These are phyloP conservation scores for Aspergillus nanangensis DNA, from an alignment of 495 filamentous ascomycete genomes.

Conservation along the genomic window DNA sequence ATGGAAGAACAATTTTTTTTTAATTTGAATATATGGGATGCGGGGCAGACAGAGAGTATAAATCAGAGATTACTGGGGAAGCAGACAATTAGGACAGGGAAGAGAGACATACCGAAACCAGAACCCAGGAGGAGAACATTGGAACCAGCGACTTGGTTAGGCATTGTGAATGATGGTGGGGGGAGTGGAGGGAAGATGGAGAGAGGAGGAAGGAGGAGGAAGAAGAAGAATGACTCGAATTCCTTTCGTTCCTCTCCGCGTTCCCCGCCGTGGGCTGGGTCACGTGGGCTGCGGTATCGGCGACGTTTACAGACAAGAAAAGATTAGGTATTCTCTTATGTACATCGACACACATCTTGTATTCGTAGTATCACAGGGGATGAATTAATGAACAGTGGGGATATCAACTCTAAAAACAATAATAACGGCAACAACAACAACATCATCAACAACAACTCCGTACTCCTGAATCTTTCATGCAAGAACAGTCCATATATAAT, in stretches of 20 bases:
- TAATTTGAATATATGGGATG: no score
- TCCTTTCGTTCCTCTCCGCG: slow-evolving; percentile 6
- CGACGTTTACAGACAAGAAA: background rate
- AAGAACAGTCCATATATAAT: background rate
- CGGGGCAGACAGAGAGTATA: no score
- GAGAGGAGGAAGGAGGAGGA: slow-evolving; percentile 9
- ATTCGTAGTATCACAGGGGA: no score
- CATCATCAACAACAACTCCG: background rate
- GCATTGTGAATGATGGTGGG: slow-evolving; percentile 26
- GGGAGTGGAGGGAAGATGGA: slow-evolving; percentile 6
- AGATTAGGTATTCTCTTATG: no score
- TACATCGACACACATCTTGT: no score
- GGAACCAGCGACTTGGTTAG: slow-evolving; percentile 36
- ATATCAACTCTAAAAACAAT: slow-evolving; percentile 1
- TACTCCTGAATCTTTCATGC: background rate
- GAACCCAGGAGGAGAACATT: slow-evolving; percentile 71
- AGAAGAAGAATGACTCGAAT: slow-evolving; percentile 4
- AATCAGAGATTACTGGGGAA: no score
- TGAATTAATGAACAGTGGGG: no score
- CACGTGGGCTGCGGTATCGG: slow-evolving; percentile 17
- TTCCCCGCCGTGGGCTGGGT: slow-evolving; percentile 5
- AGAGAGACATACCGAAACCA: slow-evolving; percentile 54
- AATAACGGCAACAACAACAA: background rate
- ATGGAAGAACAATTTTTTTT: no score
- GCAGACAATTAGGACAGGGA: background rate